Percentiles rank a stretch among this genome's conserved stretches.
phyloP scores from a whole-genome alignment of 176 grass and related monocot species.

The Puccinellia tenuiflora region DNA sequence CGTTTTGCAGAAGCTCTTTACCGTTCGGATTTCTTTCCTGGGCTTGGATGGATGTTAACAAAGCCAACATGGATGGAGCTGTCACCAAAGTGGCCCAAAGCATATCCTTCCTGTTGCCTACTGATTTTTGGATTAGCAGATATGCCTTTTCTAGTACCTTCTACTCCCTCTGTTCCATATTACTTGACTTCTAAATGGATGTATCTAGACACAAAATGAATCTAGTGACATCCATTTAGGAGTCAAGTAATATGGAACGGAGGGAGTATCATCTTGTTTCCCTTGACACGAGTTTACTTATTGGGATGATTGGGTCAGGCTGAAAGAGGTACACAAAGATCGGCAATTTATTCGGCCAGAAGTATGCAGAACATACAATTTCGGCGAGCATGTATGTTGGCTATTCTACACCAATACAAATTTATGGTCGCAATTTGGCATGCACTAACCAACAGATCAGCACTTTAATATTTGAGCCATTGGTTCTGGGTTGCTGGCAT shows the following conservation, averaged over 20 bases:
- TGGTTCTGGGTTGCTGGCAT: neutral
- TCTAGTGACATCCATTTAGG: too few species aligned
- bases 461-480: neutral
- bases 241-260: too few species aligned
- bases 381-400: slow-evolving; percentile 84
- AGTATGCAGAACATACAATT: slow-evolving; percentile 98
- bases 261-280: slow-evolving; percentile 33
- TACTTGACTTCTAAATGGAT: too few species aligned
- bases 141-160: neutral
- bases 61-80: slow-evolving; percentile 90
- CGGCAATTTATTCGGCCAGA: slow-evolving; percentile 92
- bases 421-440: neutral
- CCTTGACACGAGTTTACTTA: slow-evolving; percentile 97
- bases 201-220: too few species aligned
- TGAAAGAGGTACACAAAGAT: slow-evolving; percentile 86
- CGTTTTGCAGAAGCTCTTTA: slow-evolving; percentile 75
- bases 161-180: too few species aligned
- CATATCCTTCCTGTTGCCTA: slow-evolving; percentile 79
- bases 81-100: slow-evolving; percentile 98
- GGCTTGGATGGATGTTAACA: slow-evolving; percentile 99
- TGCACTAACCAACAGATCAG: neutral
- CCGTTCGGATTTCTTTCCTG: slow-evolving; percentile 96
- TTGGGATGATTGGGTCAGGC: slow-evolving; percentile 98
- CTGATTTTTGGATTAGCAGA: neutral
- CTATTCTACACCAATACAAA: slow-evolving; percentile 4